Percentiles rank a stretch among this genome's conserved stretches.
Evolutionary conservation across 331 rosid genomes (phyloP).

Genomic region (Cucumis variabilis): DNA sequence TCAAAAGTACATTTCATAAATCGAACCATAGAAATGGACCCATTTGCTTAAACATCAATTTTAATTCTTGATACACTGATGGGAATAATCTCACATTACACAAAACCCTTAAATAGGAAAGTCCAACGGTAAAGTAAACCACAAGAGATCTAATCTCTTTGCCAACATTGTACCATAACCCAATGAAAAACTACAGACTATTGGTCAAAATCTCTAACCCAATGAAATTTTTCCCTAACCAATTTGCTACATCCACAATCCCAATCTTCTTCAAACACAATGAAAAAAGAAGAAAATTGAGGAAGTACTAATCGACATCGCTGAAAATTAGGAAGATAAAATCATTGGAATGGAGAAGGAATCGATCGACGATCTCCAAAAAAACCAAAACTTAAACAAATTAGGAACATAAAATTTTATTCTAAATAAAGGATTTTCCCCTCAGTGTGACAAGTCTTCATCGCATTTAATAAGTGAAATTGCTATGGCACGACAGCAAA

Average conservation of each 20-base stretch:
- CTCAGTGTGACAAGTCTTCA: constrained; percentile 5
- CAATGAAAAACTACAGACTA: neutral
- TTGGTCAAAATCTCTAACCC: neutral
- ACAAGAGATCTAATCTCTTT: constrained; percentile 26
- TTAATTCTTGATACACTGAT: neutral
- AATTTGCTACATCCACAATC: neutral
- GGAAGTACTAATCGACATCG: constrained; percentile 31
- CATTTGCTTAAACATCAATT: neutral
- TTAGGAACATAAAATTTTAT: neutral
- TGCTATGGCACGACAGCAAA: neutral
- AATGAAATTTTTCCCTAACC: constrained; percentile 1
- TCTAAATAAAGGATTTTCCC: neutral
- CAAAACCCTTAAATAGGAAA: constrained; percentile 3
- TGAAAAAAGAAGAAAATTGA: constrained; percentile 5
- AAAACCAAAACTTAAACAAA: constrained; percentile 4
- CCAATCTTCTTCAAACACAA: neutral
- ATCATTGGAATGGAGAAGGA: neutral
- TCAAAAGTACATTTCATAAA: constrained; percentile 12
- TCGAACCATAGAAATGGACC: neutral
- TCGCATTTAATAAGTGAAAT: neutral
- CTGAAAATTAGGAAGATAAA: neutral
- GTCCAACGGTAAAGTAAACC: constrained; percentile 2
- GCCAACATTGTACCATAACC: neutral
- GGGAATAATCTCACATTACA: neutral
- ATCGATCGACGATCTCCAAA: constrained; percentile 2